Evolutionary conservation across 129 eudicot genomes (phyloP).

Genomic region (Glebionis coronaria): DNA sequence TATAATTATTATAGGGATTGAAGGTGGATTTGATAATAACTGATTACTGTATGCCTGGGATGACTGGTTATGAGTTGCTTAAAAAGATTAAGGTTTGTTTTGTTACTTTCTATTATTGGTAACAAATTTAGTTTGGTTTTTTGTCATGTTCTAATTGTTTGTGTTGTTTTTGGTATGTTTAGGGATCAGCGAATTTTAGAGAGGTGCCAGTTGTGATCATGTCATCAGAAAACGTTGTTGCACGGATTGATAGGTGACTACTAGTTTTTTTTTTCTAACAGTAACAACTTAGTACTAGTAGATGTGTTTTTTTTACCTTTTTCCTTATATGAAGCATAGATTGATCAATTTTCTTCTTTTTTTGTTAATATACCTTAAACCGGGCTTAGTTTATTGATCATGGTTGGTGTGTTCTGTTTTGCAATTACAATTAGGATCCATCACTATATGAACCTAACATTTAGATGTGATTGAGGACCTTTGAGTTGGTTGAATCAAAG

Average conservation of each 20-base stretch:
- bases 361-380: not conserved
- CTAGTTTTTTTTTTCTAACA: not conserved
- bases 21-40: conserved; percentile 90
- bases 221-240: conserved; percentile 88
- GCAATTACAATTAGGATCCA: too few relatives aligned
- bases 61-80: conserved; percentile 94
- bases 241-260: conserved; percentile 79
- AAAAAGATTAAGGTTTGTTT: conserved; percentile 73
- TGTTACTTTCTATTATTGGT: not conserved
- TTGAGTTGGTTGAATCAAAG: not conserved
- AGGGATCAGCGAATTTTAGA: conserved; percentile 83
- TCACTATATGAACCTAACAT: not conserved
- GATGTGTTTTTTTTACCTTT: not conserved
- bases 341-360: not conserved
- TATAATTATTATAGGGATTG: conserved; percentile 28
- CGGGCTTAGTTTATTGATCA: not conserved
- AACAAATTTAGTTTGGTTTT: too few relatives aligned
- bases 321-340: conserved; percentile 18
- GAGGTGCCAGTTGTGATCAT: conserved; percentile 93
- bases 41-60: conserved; percentile 97
- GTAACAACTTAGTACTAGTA: too few relatives aligned
- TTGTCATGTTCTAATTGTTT: not conserved
- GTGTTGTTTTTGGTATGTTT: conserved; percentile 9
- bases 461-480: not conserved
- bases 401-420: not conserved